Evolutionary conservation across 2,329 filamentous ascomycete species (phyloP), one percentile per base, ranked within the genome.

Genomic region (Purpureocillium takamizusanense): DNA sequence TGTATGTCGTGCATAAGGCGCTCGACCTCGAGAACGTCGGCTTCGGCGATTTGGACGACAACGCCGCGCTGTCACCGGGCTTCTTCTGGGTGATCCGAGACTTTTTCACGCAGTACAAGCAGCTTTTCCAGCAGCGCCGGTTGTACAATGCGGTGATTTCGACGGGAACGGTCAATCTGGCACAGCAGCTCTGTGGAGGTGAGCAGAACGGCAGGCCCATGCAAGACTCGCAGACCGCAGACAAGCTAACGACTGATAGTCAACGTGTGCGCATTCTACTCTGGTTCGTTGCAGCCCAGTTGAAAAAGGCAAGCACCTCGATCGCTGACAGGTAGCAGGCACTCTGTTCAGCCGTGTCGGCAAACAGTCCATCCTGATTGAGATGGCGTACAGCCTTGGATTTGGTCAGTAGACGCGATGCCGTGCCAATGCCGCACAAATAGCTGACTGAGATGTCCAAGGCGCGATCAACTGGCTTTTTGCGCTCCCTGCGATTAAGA

Each of bases 211-310:
- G n/a, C n/a, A n/a, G n/a, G n/a, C n/a, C n/a, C n/a, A n/a, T n/a
- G n/a, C n/a, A n/a, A n/a, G n/a, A n/a, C n/a, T n/a, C n/a, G n/a
- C n/a, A n/a, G n/a, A n/a, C n/a, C n/a, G n/a, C n/a, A n/a, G n/a
- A 33, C 4, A 16, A 37, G 33, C 30, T 44, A 13, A 42, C 35
- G 15, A 8, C 21, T 1, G 3, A 11, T 21, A 62, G 55, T 62
- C 39, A 67, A 65, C 14, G 53, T 69, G 0, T 51, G 67, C 4
- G 65, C 65, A 0, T 69, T 70, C 36, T 69, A 70, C 43, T 67
- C 63, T 1, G 58, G 63, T 59, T 52, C 17, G 36, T 25, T 15
- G 13, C 13, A 32, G 40, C 9, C 12, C 13, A 4, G n/a, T 6
- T n/a, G 6, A 13, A 14, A 14, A 14, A 13, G 5, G 8, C 1